phyloP scores from a whole-genome alignment of 345 rosid genomes.

The Pugionium dolabratum region DNA sequence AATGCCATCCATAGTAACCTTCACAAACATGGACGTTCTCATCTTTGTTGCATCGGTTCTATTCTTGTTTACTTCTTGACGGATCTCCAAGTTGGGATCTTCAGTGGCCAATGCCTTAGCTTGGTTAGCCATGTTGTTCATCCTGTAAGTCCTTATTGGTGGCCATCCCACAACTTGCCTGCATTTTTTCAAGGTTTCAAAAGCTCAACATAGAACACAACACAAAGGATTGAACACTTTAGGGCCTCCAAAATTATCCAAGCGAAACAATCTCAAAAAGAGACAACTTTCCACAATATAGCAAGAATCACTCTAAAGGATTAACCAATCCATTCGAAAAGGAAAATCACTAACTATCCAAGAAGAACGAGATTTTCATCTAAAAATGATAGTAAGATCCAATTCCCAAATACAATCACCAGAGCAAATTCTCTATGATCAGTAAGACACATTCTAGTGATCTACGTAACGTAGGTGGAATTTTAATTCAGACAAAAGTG shows the following conservation, averaged over 20 bases:
- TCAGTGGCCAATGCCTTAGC: constrained; percentile 53
- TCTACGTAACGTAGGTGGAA: constrained; percentile 8
- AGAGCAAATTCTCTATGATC: constrained; percentile 13
- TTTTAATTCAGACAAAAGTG: constrained; percentile 13
- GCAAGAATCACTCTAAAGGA: constrained; percentile 17
- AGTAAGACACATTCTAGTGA: constrained; percentile 17
- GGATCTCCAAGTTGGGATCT: constrained; percentile 47
- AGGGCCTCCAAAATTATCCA: neutral
- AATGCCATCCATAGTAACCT: constrained; percentile 96
- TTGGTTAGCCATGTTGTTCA: constrained; percentile 78
- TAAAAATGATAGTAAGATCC: constrained; percentile 12
- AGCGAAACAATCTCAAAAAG: neutral
- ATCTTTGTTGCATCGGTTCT: constrained; percentile 39
- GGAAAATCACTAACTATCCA: neutral
- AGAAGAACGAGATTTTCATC: neutral
- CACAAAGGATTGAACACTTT: neutral
- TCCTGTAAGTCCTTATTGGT: constrained; percentile 75
- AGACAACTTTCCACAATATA: constrained; percentile 16
- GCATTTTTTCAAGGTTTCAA: constrained; percentile 23
- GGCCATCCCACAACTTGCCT: constrained; percentile 98
- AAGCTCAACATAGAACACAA: constrained; percentile 4
- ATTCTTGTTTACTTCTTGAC: constrained; percentile 41
- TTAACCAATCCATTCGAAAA: neutral
- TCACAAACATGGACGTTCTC: constrained; percentile 63
- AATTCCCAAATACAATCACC: constrained; percentile 3